These are phyloP conservation scores for Solanum dulcamara DNA, from an alignment of 257 asterid species.

Conservation along the genomic window DNA sequence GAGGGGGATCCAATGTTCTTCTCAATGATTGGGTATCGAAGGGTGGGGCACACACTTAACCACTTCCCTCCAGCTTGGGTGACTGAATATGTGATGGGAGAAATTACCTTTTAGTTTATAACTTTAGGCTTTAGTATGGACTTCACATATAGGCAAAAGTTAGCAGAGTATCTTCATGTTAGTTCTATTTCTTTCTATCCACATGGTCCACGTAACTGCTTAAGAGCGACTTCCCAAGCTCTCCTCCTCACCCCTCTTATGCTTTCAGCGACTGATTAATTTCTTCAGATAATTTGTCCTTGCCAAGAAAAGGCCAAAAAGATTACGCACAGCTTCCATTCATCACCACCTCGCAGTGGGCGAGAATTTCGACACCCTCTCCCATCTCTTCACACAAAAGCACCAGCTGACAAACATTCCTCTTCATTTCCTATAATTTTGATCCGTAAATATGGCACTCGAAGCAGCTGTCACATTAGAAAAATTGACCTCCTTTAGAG, in stretches of 20 bases:
- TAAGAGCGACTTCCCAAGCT: not conserved
- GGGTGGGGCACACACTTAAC: not conserved
- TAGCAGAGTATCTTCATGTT: not conserved
- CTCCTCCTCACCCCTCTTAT: not conserved
- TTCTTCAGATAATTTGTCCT: not conserved
- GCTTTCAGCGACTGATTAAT: not conserved
- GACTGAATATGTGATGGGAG: not conserved
- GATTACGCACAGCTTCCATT: not conserved
- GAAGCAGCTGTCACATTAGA: not conserved
- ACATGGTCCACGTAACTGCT: not conserved
- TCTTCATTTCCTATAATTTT: not conserved
- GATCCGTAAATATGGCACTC: not conserved
- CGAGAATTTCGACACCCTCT: not conserved
- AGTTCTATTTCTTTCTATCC: not conserved
- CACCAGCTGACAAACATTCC: not conserved
- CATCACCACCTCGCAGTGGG: not conserved
- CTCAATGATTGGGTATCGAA: not conserved
- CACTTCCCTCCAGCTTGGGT: not conserved
- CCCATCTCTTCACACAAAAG: not conserved
- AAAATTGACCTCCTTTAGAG: not conserved
- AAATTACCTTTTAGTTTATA: not conserved
- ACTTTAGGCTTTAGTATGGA: not conserved
- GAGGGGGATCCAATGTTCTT: not conserved
- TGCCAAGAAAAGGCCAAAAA: not conserved
- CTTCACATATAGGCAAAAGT: not conserved